Base-by-base conservation (phyloP, 2,329 filamentous ascomycete genomes). In the Monosporascus sp. region DNA sequence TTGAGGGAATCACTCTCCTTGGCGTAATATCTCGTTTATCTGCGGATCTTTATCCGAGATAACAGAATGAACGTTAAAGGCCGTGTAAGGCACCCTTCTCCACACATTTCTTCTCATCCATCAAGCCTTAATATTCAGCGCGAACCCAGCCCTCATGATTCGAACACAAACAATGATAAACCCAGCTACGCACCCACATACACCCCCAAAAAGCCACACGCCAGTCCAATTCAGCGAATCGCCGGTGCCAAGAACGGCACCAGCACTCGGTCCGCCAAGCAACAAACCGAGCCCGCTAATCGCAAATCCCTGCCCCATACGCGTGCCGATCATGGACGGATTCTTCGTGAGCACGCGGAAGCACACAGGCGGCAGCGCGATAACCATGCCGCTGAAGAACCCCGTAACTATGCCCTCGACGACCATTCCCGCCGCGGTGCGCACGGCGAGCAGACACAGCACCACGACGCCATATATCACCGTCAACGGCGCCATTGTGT, bases 311-410 rank as follows among this genome's bases (percentile, higher is more conserved):
- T 66, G 64, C 1, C 74, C 74, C 17, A 75, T 70, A 6, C 74
- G 63, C 2, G 71, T 74, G 5, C 75, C 75, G 14, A 77, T 62
- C 52, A 66, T 70, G 18, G 63, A 59, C 55, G 71, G 70, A 56
- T 77, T 66, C n/a, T 59, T 51, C 0, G 72, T 75, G 17, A 78
- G 58, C 2, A 55, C 59, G 6, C 67, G 65, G 48, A 77, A 70
- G 45, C 66, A 64, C 1, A 72, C 66, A 1, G 72, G 68, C 5
- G 72, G 71, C 35, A 77, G 59, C 1, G 72, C 65, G 46, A 75
- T 68, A 60, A 76, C 68, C 41, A 71, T 70, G 43, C 75, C 75
- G 22, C 65, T 69, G 58, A 74, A 72, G 60, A 75, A 73, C 18
- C 74, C 74, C 51, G 66, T 68, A 41, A 74, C 57, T 5, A 75